Base-by-base conservation (phyloP, 306 rosid genomes). In the Oxytropis ochrocephala region DNA sequence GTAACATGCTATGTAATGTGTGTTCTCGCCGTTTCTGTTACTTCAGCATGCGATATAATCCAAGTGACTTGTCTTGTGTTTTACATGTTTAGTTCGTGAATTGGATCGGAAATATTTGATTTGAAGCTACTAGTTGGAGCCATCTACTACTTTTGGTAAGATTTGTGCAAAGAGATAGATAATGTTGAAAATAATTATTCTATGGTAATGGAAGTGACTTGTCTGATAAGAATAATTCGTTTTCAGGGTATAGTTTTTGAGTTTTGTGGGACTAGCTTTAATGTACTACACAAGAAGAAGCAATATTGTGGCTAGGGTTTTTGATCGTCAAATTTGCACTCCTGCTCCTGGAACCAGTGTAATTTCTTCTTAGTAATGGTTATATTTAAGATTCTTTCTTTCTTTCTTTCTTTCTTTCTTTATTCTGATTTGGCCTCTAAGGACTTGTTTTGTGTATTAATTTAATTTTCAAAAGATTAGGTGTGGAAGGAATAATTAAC, bases 261-360 rank as follows among this genome's bases (percentile, higher is more conserved):
- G 78, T 67, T 67, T 79, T 77, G 58, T 21, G 79, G 79, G 65
- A 65, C 38, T 24, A 64, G 79, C 32, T 69, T 82, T 82, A 77
- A 88, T 93, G 96, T 86, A 79, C 81, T 77, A 78, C 78, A 85
- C n/a, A n/a, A n/a, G 86, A 78, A 91, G 86, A 76, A 81, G 80
- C 86, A 94, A 94, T 86, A 77, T 94, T 60, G 87, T 63, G 73
- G 79, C 91, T 39, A 91, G 99, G 89, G 75, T 94, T 72, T 94
- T 94, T 58, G 54, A 91, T 74, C 96, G 99, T 70, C 97, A 94
- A 84, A 85, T 94, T 74, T 64, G 78, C 62, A 87, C 95, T 74
- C 91, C 95, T 74, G 78, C 90, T 76, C 95, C 97, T 32, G 96
- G 97, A 80, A 81, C 96, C 16, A 86, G 80, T 81, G 97, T 94